Evolutionary conservation across 805 yeast genomes (phyloP).

Genomic region (Pichia paraexigua): DNA sequence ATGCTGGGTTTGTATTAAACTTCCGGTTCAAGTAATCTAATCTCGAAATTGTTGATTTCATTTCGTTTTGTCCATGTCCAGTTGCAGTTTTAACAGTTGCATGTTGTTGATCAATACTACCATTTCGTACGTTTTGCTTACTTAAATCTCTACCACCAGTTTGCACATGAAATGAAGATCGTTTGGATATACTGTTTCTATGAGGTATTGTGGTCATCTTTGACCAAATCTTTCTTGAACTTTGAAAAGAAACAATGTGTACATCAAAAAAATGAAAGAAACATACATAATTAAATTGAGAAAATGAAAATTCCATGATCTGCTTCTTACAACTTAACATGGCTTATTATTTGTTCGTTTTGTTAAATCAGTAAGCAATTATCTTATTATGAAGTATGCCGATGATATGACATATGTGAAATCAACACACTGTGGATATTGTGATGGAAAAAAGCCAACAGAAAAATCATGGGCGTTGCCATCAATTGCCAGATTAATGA

Average conservation of each 20-base stretch:
- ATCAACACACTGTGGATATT: conserved; percentile 62
- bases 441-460: conserved; percentile 33
- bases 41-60: conserved; percentile 1
- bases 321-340: neutral
- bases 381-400: neutral
- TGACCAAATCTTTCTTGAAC: neutral
- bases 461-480: conserved; percentile 25
- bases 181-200: conserved; percentile 4
- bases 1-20: conserved; percentile 5
- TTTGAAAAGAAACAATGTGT: neutral
- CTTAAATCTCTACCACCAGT: neutral
- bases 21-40: conserved; percentile 5
- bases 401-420: conserved; percentile 26
- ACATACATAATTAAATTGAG: neutral
- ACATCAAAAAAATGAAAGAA: too few relatives aligned
- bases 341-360: neutral
- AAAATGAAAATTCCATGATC: neutral
- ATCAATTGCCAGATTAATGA: conserved; percentile 6
- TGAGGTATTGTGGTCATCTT: neutral
- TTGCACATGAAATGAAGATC: conserved; percentile 1
- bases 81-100: neutral
- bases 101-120: neutral
- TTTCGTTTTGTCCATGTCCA: neutral
- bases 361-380: neutral
- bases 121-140: neutral